These are phyloP conservation scores for Jatropha curcas DNA, from an alignment of 345 rosid genomes.

Conservation along the genomic window DNA sequence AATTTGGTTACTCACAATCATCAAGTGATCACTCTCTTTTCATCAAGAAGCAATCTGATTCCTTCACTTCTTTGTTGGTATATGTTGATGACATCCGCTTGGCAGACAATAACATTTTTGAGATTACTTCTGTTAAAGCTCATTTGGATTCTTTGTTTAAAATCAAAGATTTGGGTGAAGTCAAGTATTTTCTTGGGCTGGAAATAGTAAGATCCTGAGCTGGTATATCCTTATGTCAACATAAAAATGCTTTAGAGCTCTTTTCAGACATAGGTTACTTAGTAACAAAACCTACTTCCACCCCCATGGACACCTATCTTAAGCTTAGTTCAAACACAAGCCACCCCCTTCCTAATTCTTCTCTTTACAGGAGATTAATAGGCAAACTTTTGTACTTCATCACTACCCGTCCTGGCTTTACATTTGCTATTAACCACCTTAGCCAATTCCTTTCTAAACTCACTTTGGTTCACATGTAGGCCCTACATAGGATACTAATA, in stretches of 20 bases:
- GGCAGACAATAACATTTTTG: not conserved
- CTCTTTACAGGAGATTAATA: not conserved
- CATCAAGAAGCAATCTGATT: not conserved
- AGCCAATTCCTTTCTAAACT: not conserved
- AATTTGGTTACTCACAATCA: not conserved
- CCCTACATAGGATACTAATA: not conserved
- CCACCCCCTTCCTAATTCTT: not conserved
- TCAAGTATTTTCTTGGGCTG: not conserved
- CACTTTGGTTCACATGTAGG: not conserved
- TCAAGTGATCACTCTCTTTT: not conserved
- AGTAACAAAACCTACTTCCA: not conserved
- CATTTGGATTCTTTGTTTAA: not conserved
- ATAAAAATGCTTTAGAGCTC: not conserved
- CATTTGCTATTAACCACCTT: not conserved
- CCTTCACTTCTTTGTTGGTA: not conserved
- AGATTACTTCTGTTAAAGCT: not conserved
- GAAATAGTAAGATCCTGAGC: not conserved
- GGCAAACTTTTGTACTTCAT: not conserved
- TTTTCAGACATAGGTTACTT: not conserved
- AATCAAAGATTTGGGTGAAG: not conserved
- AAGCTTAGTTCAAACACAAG: not conserved
- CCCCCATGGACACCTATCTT: not conserved
- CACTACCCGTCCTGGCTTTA: not conserved
- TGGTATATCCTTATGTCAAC: not conserved
- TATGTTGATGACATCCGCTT: not conserved